phyloP scores from a whole-genome alignment of 2,329 filamentous ascomycete genomes.

The Bipolaris gigantea region DNA sequence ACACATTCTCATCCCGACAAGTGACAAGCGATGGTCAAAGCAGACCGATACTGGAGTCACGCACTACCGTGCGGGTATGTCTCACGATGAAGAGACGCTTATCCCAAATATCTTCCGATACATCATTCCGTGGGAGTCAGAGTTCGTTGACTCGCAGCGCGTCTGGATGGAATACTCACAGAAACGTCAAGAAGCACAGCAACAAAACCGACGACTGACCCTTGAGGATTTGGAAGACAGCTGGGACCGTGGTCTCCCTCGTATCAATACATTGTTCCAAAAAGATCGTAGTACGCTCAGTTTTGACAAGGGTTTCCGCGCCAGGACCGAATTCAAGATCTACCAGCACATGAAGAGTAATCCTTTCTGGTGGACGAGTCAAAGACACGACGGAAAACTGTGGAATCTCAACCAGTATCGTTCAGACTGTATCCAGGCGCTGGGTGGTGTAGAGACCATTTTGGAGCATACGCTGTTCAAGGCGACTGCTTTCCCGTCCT shows the following conservation, averaged over 20 bases:
- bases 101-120: conserved; percentile 99
- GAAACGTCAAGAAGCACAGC: conserved; percentile 94
- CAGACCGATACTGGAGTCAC: conserved; percentile 97
- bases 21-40: conserved; percentile 97
- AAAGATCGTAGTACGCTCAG: conserved; percentile 96
- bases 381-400: conserved; percentile 93
- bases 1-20: conserved; percentile 95
- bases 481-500: conserved; percentile 92
- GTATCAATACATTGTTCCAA: conserved; percentile 98
- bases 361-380: conserved; percentile 99
- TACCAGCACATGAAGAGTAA: conserved; percentile 99
- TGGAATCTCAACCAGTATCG: conserved; percentile 97
- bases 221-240: conserved; percentile 96
- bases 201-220: conserved; percentile 92
- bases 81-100: conserved; percentile 93
- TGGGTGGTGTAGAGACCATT: conserved; percentile 97
- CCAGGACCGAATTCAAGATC: conserved; percentile 94
- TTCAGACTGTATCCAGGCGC: conserved; percentile 93
- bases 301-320: conserved; percentile 98
- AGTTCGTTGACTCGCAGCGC: conserved; percentile 98
- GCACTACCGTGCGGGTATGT: conserved; percentile 97
- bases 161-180: conserved; percentile 99
- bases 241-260: conserved; percentile 95
- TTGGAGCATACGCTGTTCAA: conserved; percentile 96
- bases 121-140: conserved; percentile 98